Conservation (phyloP, 1,139 yeast species). For the Tardiomyces digboiensis region DNA sequence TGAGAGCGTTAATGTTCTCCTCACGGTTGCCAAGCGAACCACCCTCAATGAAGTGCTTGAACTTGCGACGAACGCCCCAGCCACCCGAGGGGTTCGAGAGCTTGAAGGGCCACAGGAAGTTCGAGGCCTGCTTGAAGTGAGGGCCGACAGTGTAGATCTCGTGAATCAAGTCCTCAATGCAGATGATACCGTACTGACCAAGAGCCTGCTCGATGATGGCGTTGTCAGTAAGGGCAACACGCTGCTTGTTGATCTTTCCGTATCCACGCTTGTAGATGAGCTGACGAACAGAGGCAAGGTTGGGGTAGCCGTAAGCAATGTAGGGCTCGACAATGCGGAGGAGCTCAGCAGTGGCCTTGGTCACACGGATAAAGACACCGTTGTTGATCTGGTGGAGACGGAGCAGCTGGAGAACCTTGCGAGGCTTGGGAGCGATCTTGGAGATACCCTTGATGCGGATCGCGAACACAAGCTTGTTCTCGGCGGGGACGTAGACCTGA, state of each 20-base stretch:
- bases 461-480: constrained; percentile 93
- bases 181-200: constrained; percentile 95
- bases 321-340: constrained; percentile 98
- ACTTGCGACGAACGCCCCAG: constrained; percentile 99
- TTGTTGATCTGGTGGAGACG: constrained; percentile 98
- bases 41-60: constrained; percentile 99
- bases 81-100: constrained; percentile 99
- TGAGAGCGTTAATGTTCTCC: constrained; percentile 95
- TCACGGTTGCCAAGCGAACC: constrained; percentile 99
- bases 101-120: constrained; percentile 99
- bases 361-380: constrained; percentile 96
- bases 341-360: constrained; percentile 98
- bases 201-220: constrained; percentile 86
- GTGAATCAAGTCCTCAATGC: constrained; percentile 97
- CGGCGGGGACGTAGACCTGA: constrained; percentile 90
- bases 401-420: constrained; percentile 97
- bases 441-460: constrained; percentile 99
- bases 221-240: constrained; percentile 92
- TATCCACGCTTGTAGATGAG: constrained; percentile 99
- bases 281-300: constrained; percentile 90
- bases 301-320: constrained; percentile 99
- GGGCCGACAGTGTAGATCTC: constrained; percentile 99
- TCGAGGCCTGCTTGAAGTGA: constrained; percentile 99
- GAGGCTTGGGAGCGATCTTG: constrained; percentile 99
- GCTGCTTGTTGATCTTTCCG: constrained; percentile 99